Conservation (phyloP, 192 early-diverging fungal species). For the Cetraspora pellucida region DNA sequence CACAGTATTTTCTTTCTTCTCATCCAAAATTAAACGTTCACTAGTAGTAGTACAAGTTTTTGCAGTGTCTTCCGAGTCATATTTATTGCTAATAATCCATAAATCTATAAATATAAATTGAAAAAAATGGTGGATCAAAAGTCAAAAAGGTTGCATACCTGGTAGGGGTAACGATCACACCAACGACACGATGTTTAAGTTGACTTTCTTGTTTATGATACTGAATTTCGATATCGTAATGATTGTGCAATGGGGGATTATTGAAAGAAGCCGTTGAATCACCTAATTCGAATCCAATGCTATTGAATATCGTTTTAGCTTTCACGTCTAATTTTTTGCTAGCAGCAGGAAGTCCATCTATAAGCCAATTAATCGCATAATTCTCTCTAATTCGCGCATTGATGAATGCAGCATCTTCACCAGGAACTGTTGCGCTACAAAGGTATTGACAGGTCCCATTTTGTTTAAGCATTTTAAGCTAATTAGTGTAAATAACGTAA, state of each 20-base stretch:
- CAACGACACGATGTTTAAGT: slow-evolving; percentile 79
- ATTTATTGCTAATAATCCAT: not conserved
- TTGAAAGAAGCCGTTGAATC: not conserved
- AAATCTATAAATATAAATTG: not conserved
- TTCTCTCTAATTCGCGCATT: slow-evolving; percentile 79
- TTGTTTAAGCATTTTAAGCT: slow-evolving; percentile 69
- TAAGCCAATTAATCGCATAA: slow-evolving; percentile 81
- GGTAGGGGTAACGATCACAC: slow-evolving; percentile 74
- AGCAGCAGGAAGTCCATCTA: slow-evolving; percentile 91
- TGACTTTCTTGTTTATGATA: slow-evolving; percentile 72
- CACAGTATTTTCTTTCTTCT: slow-evolving; percentile 50
- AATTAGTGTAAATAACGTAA: slow-evolving; percentile 2
- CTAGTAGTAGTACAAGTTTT: not conserved
- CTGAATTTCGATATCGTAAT: slow-evolving; percentile 83
- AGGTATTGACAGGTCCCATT: slow-evolving; percentile 62
- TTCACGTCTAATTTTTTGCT: slow-evolving; percentile 57
- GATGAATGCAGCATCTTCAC: slow-evolving; percentile 83
- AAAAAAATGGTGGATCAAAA: not conserved
- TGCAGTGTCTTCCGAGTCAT: not conserved
- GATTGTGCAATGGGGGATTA: slow-evolving; percentile 72
- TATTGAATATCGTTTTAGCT: slow-evolving; percentile 59
- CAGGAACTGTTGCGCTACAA: slow-evolving; percentile 63
- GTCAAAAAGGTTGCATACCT: slow-evolving; percentile 46
- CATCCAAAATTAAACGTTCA: slow-evolving; percentile 48
- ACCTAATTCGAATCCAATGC: slow-evolving; percentile 84